phyloP scores from a whole-genome alignment of 2,329 filamentous ascomycete species.

The Lomentospora prolificans region DNA sequence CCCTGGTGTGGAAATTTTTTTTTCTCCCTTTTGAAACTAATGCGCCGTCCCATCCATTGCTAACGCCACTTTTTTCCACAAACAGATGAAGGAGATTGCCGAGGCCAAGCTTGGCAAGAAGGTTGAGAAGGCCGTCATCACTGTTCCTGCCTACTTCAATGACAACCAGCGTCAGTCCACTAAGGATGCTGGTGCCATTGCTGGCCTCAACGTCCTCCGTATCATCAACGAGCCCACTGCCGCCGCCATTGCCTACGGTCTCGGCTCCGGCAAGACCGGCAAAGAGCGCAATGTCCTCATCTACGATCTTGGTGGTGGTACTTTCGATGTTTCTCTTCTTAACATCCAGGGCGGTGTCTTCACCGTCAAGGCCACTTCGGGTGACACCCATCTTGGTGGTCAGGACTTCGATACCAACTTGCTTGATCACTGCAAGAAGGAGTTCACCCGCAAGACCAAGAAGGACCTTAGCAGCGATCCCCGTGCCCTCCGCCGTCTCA shows the following conservation, averaged over 20 bases:
- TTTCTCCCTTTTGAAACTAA: background rate
- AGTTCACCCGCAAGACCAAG: constrained; percentile 77
- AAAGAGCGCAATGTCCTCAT: constrained; percentile 99
- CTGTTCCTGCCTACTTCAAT: constrained; percentile 99
- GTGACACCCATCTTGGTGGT: constrained; percentile 93
- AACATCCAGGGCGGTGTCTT: constrained; percentile 99
- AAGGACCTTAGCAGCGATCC: constrained; percentile 73
- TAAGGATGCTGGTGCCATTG: constrained; percentile 97
- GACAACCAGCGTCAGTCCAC: constrained; percentile 99
- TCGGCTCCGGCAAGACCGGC: constrained; percentile 85
- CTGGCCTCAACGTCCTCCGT: constrained; percentile 95
- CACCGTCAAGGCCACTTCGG: constrained; percentile 95
- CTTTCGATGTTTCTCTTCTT: constrained; percentile 98
- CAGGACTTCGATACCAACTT: constrained; percentile 96
- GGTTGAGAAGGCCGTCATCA: constrained; percentile 98
- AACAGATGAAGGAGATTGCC: constrained; percentile 97
- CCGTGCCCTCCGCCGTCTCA: constrained; percentile 88
- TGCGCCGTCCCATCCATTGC: background rate
- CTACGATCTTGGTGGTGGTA: constrained; percentile 99
- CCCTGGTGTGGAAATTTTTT: constrained; percentile 3
- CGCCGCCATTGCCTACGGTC: constrained; percentile 95
- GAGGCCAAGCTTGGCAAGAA: constrained; percentile 98
- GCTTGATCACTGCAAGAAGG: constrained; percentile 93
- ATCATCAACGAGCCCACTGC: constrained; percentile 99
- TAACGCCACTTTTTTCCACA: constrained; percentile 6